Evolutionary conservation across 306 rosid species (phyloP), one percentile per base, ranked within the genome.

Genomic region (Quercus berberidifolia): DNA sequence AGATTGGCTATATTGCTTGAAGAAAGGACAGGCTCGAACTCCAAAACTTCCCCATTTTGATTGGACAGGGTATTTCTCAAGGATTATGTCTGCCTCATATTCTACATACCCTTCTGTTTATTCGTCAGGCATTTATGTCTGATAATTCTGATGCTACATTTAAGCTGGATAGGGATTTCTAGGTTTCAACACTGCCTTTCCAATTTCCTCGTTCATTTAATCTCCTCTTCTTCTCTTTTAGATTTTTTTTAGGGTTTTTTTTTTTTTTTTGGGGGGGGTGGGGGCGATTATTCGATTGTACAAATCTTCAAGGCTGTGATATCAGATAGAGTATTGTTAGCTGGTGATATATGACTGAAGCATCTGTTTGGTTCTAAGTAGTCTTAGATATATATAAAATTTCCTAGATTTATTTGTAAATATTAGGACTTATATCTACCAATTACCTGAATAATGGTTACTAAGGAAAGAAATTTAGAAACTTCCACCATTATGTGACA

Each of bases 31-130:
- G 78, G 80, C 88, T 84, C 93, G 92, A 83, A 80, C 87, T n/a
- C 86, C 94, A 79, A 95, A 91, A 80, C 76, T 90, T 82, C 99
- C 99, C 28, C 79, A 87, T 87, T 95, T 90, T 89, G 96, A 92
- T 72, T 95, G 99, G 98, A 90, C 98, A 12, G 99, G 99, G 99
- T 95, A 89, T 75, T 60, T 72, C 69, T 83, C 74, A 19, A 19
- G 63, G 35, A 17, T 71, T 77, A 76, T 56, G 12, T 54, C 54
- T 64, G 69, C 67, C 31, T 71, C 17, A 15, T 31, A 21, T 71
- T 81, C 21, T 57, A 38, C 20, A 70, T 55, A 63, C 52, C 23
- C 9, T 83, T 38, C 30, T 76, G 69, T 64, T 78, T 25, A 75
- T 14, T 79, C 52, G 21, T 35, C 26, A 19, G 35, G 74, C 19